These are phyloP conservation scores for Carallia pectinifolia DNA, from an alignment of 345 rosid species.

Conservation along the genomic window DNA sequence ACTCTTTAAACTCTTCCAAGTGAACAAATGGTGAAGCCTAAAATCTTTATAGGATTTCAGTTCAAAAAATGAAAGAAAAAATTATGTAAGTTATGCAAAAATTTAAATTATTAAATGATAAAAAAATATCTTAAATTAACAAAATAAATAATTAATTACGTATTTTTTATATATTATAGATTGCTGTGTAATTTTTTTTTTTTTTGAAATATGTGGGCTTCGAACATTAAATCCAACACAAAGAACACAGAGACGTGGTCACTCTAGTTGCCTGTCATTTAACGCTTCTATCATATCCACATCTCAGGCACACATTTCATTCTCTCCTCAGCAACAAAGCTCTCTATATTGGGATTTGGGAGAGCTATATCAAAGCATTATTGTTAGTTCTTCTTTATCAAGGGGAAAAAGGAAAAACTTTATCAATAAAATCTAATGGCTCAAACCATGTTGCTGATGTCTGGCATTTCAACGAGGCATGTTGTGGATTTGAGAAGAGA, in stretches of 20 bases:
- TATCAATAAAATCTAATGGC: slow-evolving; percentile 42
- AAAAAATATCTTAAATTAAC: too few relatives aligned
- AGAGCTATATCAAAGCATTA: neutral
- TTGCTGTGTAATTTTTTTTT: too few relatives aligned
- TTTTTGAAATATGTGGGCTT: too few relatives aligned
- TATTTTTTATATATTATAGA: too few relatives aligned
- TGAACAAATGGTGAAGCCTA: too few relatives aligned
- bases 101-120: too few relatives aligned
- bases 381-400: neutral
- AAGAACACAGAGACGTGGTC: slow-evolving; percentile 20
- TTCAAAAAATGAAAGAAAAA: too few relatives aligned
- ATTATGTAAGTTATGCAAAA: too few relatives aligned
- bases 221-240: too few relatives aligned
- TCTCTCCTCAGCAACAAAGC: neutral
- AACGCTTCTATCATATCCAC: slow-evolving; percentile 48
- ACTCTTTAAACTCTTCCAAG: too few relatives aligned
- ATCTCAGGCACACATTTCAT: slow-evolving; percentile 8
- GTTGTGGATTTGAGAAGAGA: slow-evolving; percentile 41
- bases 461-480: slow-evolving; percentile 57
- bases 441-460: slow-evolving; percentile 76
- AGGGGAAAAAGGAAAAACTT: neutral
- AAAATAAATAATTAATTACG: too few relatives aligned
- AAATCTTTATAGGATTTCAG: too few relatives aligned
- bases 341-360: neutral
- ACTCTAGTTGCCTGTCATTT: slow-evolving; percentile 40